Conservation (phyloP, 441 rosid species). For the Syzygium malaccense region DNA sequence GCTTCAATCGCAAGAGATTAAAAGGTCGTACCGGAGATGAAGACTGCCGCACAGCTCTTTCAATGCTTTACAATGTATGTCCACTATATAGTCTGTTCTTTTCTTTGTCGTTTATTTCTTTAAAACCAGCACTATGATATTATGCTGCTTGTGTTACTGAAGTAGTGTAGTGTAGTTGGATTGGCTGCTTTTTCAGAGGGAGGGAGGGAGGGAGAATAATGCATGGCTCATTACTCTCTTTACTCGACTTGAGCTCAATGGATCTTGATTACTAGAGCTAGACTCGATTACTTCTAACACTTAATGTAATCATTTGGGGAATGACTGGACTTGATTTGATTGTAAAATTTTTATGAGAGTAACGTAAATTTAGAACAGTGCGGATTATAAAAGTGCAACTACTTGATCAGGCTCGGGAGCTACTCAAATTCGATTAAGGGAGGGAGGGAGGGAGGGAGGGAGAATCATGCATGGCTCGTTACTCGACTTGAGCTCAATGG, state of each 20-base stretch:
- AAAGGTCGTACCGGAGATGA: slow-evolving; percentile 94
- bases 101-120: background rate
- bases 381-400: background rate
- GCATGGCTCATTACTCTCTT: no score
- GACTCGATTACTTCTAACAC: background rate
- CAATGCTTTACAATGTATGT: slow-evolving; percentile 86
- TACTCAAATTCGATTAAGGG: background rate
- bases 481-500: background rate
- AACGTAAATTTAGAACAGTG: background rate
- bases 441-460: no score
- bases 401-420: background rate
- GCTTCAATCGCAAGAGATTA: slow-evolving; percentile 94
- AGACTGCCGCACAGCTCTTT: slow-evolving; percentile 85
- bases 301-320: background rate
- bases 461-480: background rate
- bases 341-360: background rate
- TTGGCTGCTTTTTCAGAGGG: background rate
- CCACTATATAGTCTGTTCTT: background rate
- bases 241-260: background rate
- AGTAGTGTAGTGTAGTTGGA: background rate
- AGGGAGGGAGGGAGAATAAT: background rate
- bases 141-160: background rate
- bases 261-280: background rate
- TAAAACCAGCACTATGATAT: background rate
- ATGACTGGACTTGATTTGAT: background rate